Conservation (phyloP, 2,329 filamentous ascomycete genomes). For the Shiraia bambusicola region DNA sequence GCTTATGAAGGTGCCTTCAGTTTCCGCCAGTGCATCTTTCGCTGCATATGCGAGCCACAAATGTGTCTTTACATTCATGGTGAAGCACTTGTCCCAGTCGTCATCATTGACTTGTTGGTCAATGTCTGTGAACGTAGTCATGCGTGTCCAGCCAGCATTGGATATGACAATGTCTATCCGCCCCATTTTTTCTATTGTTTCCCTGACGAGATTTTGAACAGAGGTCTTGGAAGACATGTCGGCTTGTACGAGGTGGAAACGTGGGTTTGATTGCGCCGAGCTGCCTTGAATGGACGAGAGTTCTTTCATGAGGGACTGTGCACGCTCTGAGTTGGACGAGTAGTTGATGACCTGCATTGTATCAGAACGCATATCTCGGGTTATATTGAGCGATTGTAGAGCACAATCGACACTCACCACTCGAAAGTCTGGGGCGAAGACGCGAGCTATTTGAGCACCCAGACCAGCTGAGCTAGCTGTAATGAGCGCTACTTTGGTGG, state of each 20-base stretch:
- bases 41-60: constrained; percentile 58
- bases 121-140: constrained; percentile 60
- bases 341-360: constrained; percentile 49
- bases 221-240: constrained; percentile 49
- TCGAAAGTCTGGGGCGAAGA: constrained; percentile 50
- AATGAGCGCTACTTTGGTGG: constrained; percentile 50
- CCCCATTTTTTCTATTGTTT: constrained; percentile 50
- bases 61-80: constrained; percentile 60
- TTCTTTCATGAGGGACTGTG: constrained; percentile 45
- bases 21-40: constrained; percentile 59
- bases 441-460: constrained; percentile 51
- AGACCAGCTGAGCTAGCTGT: constrained; percentile 53
- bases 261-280: constrained; percentile 32
- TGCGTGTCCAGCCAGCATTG: constrained; percentile 64
- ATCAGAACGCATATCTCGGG: constrained; percentile 2
- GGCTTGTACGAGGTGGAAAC: constrained; percentile 48
- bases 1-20: constrained; percentile 63
- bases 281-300: constrained; percentile 43
- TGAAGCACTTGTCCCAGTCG: constrained; percentile 67
- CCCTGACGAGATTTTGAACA: constrained; percentile 47
- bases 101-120: constrained; percentile 59
- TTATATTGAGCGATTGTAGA: neutral
- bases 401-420: constrained; percentile 39
- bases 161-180: constrained; percentile 51
- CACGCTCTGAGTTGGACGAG: constrained; percentile 48